phyloP scores from a whole-genome alignment of 2,329 filamentous ascomycete species.

The Aspergillus sp. region DNA sequence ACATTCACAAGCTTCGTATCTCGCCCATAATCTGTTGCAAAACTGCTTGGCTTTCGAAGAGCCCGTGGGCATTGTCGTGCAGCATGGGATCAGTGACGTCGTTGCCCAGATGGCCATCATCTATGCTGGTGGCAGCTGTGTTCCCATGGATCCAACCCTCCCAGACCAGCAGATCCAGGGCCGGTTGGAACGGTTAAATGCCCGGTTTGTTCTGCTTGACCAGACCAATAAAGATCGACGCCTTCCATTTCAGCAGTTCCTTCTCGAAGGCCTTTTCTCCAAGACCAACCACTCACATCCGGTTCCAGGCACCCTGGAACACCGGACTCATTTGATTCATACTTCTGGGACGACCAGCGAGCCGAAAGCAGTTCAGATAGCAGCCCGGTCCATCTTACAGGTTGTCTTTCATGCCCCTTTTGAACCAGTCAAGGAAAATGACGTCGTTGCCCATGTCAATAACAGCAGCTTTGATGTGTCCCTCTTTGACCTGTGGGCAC shows the following conservation, averaged over 20 bases:
- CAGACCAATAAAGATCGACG: constrained; percentile 1
- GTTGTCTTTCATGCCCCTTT: constrained; percentile 13
- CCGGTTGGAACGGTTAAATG: constrained; percentile 6
- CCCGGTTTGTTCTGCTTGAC: constrained; percentile 6
- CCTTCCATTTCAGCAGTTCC: neutral
- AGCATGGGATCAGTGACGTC: constrained; percentile 10
- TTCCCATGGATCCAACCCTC: constrained; percentile 14
- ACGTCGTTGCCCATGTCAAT: constrained; percentile 14
- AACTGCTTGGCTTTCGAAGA: constrained; percentile 4
- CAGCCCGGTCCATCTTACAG: constrained; percentile 11
- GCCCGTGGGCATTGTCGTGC: constrained; percentile 13
- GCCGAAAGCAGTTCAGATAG: constrained; percentile 18
- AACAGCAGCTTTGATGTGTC: constrained; percentile 19
- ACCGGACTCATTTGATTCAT: constrained; percentile 14
- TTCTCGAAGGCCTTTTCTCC: too few species aligned
- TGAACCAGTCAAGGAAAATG: constrained; percentile 5
- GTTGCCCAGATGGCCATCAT: constrained; percentile 17
- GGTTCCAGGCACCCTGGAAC: neutral
- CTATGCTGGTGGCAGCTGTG: constrained; percentile 15
- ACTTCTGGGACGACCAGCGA: constrained; percentile 16
- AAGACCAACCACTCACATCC: too few species aligned
- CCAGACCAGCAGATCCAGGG: constrained; percentile 11
- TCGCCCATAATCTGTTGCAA: constrained; percentile 4
- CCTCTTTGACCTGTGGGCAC: constrained; percentile 18
- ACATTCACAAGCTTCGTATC: constrained; percentile 1